These are phyloP conservation scores for Aspergillus proliferans DNA, from an alignment of 2,329 filamentous ascomycete genomes.

Conservation along the genomic window DNA sequence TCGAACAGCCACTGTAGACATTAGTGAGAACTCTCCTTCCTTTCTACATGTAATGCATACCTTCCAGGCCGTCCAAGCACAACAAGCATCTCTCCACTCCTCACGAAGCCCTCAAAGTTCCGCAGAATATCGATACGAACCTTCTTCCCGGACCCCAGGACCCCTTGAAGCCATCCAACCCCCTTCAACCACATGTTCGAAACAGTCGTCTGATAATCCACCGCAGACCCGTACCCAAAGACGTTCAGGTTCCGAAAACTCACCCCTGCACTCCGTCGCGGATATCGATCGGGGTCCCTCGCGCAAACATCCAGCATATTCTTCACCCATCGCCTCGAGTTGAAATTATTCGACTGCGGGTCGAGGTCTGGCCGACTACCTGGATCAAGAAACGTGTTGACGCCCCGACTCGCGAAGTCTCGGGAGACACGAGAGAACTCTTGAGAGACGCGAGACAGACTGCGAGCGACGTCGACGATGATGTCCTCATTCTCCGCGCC, in stretches of 20 bases:
- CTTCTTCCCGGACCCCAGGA: conserved; percentile 27
- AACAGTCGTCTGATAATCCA: conserved; percentile 42
- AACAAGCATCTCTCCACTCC: conserved; percentile 50
- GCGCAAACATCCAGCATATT: conserved; percentile 30
- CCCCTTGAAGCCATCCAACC: conserved; percentile 19
- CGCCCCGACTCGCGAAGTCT: conserved; percentile 6
- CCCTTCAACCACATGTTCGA: conserved; percentile 38
- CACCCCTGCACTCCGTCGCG: conserved; percentile 32
- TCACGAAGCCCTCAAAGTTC: conserved; percentile 57
- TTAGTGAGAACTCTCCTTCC: background rate
- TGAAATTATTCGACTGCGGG: conserved; percentile 37
- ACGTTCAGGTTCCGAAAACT: conserved; percentile 41
- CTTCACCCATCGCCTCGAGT: conserved; percentile 41
- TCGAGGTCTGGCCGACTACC: conserved; percentile 34
- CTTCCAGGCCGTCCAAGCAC: conserved; percentile 47
- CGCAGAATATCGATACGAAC: conserved; percentile 53
- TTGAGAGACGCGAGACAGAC: conserved; percentile 24
- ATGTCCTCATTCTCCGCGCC: conserved; percentile 16
- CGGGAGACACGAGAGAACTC: conserved; percentile 6
- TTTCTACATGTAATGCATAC: conserved; percentile 9
- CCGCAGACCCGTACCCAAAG: conserved; percentile 38
- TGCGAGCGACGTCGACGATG: conserved; percentile 25
- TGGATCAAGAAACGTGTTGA: conserved; percentile 33
- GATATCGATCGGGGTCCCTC: conserved; percentile 27
- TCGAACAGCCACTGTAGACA: conserved; percentile 56